These are phyloP conservation scores for Colletotrichum navitas DNA, from an alignment of 2,329 filamentous ascomycete genomes.

Conservation along the genomic window DNA sequence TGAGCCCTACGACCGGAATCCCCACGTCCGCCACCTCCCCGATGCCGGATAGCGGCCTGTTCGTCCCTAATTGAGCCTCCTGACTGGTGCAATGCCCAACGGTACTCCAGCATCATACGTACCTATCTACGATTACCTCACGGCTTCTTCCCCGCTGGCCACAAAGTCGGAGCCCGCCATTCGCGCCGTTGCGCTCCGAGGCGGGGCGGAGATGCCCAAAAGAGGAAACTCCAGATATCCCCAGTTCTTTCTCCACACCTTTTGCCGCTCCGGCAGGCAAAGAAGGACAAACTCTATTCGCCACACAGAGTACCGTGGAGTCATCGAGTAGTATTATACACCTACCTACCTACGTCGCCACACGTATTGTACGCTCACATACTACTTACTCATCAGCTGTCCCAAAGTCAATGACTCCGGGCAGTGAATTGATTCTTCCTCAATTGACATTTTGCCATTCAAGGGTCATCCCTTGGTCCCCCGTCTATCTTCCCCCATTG, in stretches of 20 bases:
- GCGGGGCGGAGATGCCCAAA: constrained; percentile 43
- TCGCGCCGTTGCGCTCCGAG: neutral
- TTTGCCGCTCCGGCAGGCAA: constrained; percentile 33
- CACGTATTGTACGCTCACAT: no score
- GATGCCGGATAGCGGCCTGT: constrained; percentile 28
- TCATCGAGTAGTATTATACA: neutral
- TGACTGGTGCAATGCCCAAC: neutral
- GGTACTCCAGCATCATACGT: neutral
- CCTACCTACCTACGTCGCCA: no score
- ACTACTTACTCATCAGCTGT: neutral
- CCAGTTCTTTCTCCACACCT: neutral
- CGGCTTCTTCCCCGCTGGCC: neutral
- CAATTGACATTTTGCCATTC: neutral
- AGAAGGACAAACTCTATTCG: no score
- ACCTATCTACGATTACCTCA: neutral
- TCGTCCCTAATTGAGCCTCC: neutral
- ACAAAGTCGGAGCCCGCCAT: constrained; percentile 24
- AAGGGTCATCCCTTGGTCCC: neutral
- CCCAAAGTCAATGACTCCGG: neutral
- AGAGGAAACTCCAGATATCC: constrained; percentile 11
- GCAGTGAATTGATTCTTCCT: neutral
- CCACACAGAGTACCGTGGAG: neutral
- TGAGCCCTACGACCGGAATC: neutral
- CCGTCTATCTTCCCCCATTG: neutral
- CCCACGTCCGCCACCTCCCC: constrained; percentile 26